Base-by-base conservation (phyloP, 352 stramenopile genomes). In the Aphanomyces stellatus region DNA sequence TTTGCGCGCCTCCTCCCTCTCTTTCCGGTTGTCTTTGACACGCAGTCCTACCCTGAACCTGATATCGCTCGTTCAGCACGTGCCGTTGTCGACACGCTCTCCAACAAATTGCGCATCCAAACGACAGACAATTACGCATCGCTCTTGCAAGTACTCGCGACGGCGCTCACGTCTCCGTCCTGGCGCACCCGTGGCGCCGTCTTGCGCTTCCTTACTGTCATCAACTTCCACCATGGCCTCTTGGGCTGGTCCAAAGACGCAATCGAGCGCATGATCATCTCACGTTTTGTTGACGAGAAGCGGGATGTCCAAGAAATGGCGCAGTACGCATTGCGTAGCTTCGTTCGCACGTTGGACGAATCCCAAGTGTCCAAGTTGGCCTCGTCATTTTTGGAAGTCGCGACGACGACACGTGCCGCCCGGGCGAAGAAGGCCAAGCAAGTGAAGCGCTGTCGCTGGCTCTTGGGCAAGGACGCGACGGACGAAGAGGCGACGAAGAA, bases 271-370 rank as follows among this genome's bases (percentile, higher is more conserved):
- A 70, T 90, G 30, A 70, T 88, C 43, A 77, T 76, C 27, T 63
- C 73, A 5, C 82, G 90, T 35, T 63, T 92, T 31, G 78, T 73
- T 1, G 84, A 92, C 51, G 77, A 86, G 33, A 79, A 90, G 69
- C 81, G 84, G 4, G 84, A 92, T 57, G 81, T 92, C 24, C 84
- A 92, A 59, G 79, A 87, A 13, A 88, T 90, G 78, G 84, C 84
- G 28, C 88, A 90, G 70, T 88, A 83, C 53, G 76, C 84, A 2
- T 64, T 92, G 6, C 80, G 84, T 3, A 78, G 78, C 43, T 75
- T 92, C 30, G 64, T 88, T 0, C 82, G 88, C 62, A 86, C 82
- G 43, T 70, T 90, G 42, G 72, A 79, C 8, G 43, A 59, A 2
- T 67, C 60, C 0, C 59, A 63, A 5, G 79, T 90, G 30, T 63